Evolutionary conservation across 352 stramenopile species (phyloP).

Genomic region (Aphanomyces euteiches): DNA sequence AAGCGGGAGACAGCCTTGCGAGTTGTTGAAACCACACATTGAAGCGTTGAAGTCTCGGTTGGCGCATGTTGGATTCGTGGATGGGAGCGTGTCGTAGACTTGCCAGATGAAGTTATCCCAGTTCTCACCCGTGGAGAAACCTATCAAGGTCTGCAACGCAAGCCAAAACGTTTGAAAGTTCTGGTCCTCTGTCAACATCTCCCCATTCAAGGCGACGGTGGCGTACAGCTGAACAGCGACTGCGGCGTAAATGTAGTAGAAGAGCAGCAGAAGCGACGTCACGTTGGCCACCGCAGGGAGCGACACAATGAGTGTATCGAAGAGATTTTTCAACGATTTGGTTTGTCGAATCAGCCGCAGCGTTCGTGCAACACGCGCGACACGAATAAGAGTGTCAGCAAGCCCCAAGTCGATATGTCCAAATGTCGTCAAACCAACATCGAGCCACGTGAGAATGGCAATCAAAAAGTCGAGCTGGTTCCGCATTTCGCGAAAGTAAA

Average conservation of each 20-base stretch:
- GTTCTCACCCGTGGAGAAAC: slow-evolving; percentile 88
- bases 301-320: slow-evolving; percentile 88
- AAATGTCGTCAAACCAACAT: slow-evolving; percentile 44
- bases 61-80: slow-evolving; percentile 38
- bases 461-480: slow-evolving; percentile 88
- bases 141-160: slow-evolving; percentile 86
- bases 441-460: slow-evolving; percentile 56
- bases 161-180: slow-evolving; percentile 92
- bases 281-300: slow-evolving; percentile 89
- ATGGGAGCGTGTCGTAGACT: slow-evolving; percentile 32
- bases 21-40: slow-evolving; percentile 71
- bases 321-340: slow-evolving; percentile 82
- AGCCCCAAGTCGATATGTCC: slow-evolving; percentile 38
- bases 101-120: slow-evolving; percentile 82
- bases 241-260: slow-evolving; percentile 92
- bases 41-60: slow-evolving; percentile 53
- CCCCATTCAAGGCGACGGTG: slow-evolving; percentile 64
- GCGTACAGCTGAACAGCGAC: slow-evolving; percentile 91
- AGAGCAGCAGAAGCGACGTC: slow-evolving; percentile 87
- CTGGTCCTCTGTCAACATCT: slow-evolving; percentile 71
- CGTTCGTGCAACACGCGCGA: slow-evolving; percentile 88
- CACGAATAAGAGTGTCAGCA: slow-evolving; percentile 78
- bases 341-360: slow-evolving; percentile 78
- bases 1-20: slow-evolving; percentile 54
- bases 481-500: slow-evolving; percentile 86